Evolutionary conservation across 371 early-diverging fungal genomes (phyloP), one percentile per base, ranked within the genome.

Genomic region (Gilbertella persicaria): DNA sequence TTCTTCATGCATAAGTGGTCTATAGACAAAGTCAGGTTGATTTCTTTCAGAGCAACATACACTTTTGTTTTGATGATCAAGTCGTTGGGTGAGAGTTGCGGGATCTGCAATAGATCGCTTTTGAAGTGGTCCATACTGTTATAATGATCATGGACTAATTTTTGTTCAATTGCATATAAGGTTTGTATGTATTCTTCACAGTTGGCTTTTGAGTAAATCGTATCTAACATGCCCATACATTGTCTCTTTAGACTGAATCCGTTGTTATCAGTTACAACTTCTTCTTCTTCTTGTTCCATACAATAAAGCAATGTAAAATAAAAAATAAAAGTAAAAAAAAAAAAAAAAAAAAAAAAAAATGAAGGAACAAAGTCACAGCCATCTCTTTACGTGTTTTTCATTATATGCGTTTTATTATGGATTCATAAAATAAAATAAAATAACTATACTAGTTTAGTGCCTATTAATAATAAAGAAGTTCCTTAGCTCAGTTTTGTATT

Each of bases 181-280:
- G 36, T 4, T 8, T 17, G n/a, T 16, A 50, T 19, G 13, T 35
- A 50, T 3, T 54, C 24, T 33, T 28, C 24, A 24, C 45, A 44
- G 38, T 55, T 26, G 12, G n/a, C 19, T 8, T n/a, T 20, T 19
- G 61, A 45, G 20, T 41, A 55, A 14, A 55, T 38, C 8, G 21
- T 29, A 25, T 60, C 55, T 12, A 60, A 23, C 10, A 21, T 23
- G 4, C 19, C 23, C 12, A 53, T 47, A 14, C 43, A 59, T 42
- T 41, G 30, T 10, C 30, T 40, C 16, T 30, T 25, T 25, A 38
- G 38, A 38, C 26, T 26, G 25, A 26, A 25, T 5, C 28, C 50
- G 26, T 23, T 39, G 17, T 25, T 39, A 20, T 19, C 26, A 24
- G 50, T 39, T 37, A n/a, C 26, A 25, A 20, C 19, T 45, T 16